These are phyloP conservation scores for Trypanosoma cruzi DNA, from an alignment of 208 protist genomes.

Conservation along the genomic window DNA sequence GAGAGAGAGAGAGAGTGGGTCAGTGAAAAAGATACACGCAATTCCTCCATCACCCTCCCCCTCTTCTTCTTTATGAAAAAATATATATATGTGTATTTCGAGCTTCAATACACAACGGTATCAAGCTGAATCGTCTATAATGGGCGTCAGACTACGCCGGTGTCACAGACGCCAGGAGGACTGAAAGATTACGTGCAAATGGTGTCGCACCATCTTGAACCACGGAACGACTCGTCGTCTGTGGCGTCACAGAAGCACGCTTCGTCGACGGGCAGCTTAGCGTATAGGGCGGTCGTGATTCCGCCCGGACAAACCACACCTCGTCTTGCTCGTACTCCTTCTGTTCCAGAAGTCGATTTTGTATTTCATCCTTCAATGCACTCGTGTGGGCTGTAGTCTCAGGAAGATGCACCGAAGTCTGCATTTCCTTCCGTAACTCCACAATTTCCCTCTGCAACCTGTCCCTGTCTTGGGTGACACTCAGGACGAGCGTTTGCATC, in stretches of 20 bases:
- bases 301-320: constrained; percentile 13
- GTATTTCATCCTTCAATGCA: constrained; percentile 3
- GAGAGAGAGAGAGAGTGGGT: no score
- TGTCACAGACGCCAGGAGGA: constrained; percentile 15
- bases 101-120: neutral
- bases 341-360: constrained; percentile 9
- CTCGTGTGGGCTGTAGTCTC: neutral
- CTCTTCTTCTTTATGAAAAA: neutral
- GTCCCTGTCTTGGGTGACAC: constrained; percentile 26
- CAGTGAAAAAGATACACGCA: no score
- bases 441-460: constrained; percentile 18
- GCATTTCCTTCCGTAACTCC: constrained; percentile 8
- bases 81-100: constrained; percentile 6
- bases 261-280: constrained; percentile 15
- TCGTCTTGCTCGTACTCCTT: constrained; percentile 27
- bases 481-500: constrained; percentile 27
- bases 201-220: constrained; percentile 4
- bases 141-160: neutral
- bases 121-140: constrained; percentile 2
- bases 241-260: neutral
- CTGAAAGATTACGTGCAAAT: constrained; percentile 25
- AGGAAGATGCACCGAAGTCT: neutral
- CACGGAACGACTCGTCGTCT: neutral
- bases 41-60: neutral
- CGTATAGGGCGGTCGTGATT: constrained; percentile 14